Percentiles rank a stretch among this genome's conserved stretches.
phyloP scores from a whole-genome alignment of 2,329 filamentous ascomycete species.

The Calonectria henricotiae region DNA sequence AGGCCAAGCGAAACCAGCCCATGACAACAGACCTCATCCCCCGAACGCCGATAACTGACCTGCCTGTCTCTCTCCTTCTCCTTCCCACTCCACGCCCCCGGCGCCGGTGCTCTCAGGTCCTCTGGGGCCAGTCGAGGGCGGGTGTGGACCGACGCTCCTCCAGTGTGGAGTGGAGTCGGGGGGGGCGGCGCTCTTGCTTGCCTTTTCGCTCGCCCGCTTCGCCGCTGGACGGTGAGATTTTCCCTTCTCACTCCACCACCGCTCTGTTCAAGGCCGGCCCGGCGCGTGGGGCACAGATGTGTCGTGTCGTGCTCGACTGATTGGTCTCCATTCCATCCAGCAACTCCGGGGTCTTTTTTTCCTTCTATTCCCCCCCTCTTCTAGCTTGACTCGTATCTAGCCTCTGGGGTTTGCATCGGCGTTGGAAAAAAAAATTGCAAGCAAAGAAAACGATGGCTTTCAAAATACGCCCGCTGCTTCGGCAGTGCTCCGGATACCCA shows the following conservation, averaged over 20 bases:
- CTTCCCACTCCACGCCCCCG: conserved; percentile 47
- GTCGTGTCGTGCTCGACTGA: conserved; percentile 55
- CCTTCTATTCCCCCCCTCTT: conserved; percentile 25
- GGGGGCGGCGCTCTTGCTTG: conserved; percentile 33
- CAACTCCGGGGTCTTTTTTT: conserved; percentile 43
- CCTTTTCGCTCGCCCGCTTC: conserved; percentile 47
- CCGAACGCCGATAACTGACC: conserved; percentile 40
- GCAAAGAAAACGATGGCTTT: conserved; percentile 15
- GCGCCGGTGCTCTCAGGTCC: conserved; percentile 40
- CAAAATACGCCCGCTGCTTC: conserved; percentile 31
- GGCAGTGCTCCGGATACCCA: conserved; percentile 27
- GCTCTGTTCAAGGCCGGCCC: conserved; percentile 45
- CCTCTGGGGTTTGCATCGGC: conserved; percentile 12
- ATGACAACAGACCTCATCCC: conserved; percentile 23
- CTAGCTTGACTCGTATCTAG: conserved; percentile 35
- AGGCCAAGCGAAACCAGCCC: conserved; percentile 35
- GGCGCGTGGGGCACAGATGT: conserved; percentile 54
- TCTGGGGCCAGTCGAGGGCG: conserved; percentile 32
- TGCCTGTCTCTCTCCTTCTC: conserved; percentile 43
- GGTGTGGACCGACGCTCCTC: conserved; percentile 25
- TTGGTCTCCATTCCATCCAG: conserved; percentile 54
- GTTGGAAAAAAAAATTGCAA: conserved; percentile 4
- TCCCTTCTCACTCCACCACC: conserved; percentile 45
- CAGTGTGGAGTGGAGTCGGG: conserved; percentile 37
- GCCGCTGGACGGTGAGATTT: conserved; percentile 51